Evolutionary conservation across 768 basidiomycete species (phyloP).

Genomic region (Termitomyces sp.): DNA sequence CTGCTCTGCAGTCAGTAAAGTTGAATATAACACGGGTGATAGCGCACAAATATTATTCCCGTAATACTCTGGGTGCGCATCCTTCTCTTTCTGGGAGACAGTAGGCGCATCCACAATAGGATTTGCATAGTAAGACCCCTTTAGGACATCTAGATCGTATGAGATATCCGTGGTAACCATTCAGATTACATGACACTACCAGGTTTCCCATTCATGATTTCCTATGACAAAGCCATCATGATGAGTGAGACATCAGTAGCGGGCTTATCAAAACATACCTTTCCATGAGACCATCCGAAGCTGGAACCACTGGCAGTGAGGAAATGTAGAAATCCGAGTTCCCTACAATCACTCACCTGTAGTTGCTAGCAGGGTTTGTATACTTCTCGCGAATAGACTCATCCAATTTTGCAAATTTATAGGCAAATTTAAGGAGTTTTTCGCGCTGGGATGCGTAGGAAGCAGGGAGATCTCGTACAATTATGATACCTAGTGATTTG

Average conservation of each 20-base stretch:
- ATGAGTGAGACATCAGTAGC: neutral
- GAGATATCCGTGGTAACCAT: neutral
- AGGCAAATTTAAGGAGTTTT: constrained; percentile 68
- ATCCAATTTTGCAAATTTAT: constrained; percentile 72
- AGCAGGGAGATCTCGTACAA: constrained; percentile 77
- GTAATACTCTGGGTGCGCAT: constrained; percentile 80
- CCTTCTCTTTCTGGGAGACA: constrained; percentile 53
- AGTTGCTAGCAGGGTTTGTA: constrained; percentile 66
- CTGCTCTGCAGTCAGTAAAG: constrained; percentile 29
- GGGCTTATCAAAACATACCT: constrained; percentile 40
- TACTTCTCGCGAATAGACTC: constrained; percentile 69
- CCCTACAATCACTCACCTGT: constrained; percentile 51
- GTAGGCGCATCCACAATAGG: constrained; percentile 65
- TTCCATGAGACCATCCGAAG: constrained; percentile 98
- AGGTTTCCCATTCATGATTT: constrained; percentile 94
- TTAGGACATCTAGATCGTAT: constrained; percentile 59
- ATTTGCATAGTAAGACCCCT: constrained; percentile 94
- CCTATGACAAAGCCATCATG: constrained; percentile 37
- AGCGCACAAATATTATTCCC: constrained; percentile 80
- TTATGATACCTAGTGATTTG: constrained; percentile 73
- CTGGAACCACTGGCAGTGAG: constrained; percentile 30
- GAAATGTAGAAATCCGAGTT: neutral
- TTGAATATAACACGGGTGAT: neutral
- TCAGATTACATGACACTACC: constrained; percentile 32
- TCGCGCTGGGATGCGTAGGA: constrained; percentile 63